Base-by-base conservation (phyloP, 1,139 yeast species). In the Blastobotrys raffinosifermentans region DNA sequence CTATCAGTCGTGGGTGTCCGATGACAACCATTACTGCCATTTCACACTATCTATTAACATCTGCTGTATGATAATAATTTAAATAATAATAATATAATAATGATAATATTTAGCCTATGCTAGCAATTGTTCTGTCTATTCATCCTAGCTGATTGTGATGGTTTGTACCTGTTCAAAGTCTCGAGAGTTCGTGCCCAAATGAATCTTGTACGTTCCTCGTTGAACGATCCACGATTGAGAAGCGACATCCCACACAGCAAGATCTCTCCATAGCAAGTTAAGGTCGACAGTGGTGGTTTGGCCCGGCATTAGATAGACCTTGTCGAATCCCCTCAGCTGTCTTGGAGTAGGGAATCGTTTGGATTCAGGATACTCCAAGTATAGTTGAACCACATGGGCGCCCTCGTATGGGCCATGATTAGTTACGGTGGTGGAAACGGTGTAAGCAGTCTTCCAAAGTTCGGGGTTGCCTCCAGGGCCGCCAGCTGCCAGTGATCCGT, bases 221-320 rank as follows among this genome's bases (percentile, higher is more conserved):
- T 70, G 77, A 26, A 77, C 70, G 21, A 73, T 62, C 84, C 85
- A 78, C 39, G 75, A 73, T 53, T 76, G 80, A 11, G 70, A 65
- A 22, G 54, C 65, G 1, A 72, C 62, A 53, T 77, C 81, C 83
- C 83, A 78, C 21, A 70, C 61, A 42, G 78, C 68, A 49, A 78
- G 58, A 53, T 78, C 83, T 43, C 80, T 64, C 47, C 73, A 69
- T 41, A 66, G 56, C 18, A 78, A 58, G 34, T 68, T 67, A 50
- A 77, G 77, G 19, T 51, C 53, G 9, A 74, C 63, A 14, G 54
- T 53, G 3, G 59, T 58, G 1, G 64, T 46, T 31, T 62, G 61
- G 1, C 74, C 76, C 9, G 73, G 64, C n/a, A 63, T 64, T 32
- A 76, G 52, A 35, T 62, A 66, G 1, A 74, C 71, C 55, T 77